A percentile compares a stretch with the other conserved stretches of the same genome.
phyloP scores from a whole-genome alignment of 2,329 filamentous ascomycete species.

The Ascomycota sp. region DNA sequence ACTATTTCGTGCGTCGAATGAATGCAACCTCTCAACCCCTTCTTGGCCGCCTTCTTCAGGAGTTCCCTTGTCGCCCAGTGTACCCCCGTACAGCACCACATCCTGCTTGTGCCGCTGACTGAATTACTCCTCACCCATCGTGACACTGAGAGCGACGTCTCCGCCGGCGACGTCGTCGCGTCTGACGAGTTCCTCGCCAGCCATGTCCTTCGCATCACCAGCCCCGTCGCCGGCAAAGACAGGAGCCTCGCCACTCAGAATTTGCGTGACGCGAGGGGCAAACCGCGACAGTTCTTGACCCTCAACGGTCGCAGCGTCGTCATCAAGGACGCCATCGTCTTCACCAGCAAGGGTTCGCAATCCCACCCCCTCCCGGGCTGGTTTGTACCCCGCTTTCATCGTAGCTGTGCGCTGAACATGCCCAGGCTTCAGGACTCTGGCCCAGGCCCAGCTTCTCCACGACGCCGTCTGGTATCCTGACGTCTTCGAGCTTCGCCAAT shows the following conservation, averaged over 20 bases:
- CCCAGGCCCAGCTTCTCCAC: constrained; percentile 68
- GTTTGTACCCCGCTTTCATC: not conserved
- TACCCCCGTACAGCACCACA: constrained; percentile 73
- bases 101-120: constrained; percentile 83
- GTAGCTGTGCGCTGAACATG: too few species aligned
- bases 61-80: constrained; percentile 86
- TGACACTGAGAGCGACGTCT: constrained; percentile 65
- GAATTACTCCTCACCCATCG: constrained; percentile 75
- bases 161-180: constrained; percentile 60
- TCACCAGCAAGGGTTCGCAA: constrained; percentile 77
- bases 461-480: constrained; percentile 82
- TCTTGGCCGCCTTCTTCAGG: constrained; percentile 95
- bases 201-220: constrained; percentile 71
- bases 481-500: constrained; percentile 73
- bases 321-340: constrained; percentile 80
- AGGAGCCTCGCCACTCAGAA: constrained; percentile 41
- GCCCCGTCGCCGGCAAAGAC: constrained; percentile 32
- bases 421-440: constrained; percentile 77
- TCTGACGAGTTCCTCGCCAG: constrained; percentile 92
- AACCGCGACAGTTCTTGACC: constrained; percentile 86
- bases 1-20: constrained; percentile 15
- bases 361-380: not conserved
- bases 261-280: constrained; percentile 70
- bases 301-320: constrained; percentile 85
- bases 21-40: constrained; percentile 98